Conservation (phyloP, 768 basidiomycete species). For the Mrakia blollopis region DNA sequence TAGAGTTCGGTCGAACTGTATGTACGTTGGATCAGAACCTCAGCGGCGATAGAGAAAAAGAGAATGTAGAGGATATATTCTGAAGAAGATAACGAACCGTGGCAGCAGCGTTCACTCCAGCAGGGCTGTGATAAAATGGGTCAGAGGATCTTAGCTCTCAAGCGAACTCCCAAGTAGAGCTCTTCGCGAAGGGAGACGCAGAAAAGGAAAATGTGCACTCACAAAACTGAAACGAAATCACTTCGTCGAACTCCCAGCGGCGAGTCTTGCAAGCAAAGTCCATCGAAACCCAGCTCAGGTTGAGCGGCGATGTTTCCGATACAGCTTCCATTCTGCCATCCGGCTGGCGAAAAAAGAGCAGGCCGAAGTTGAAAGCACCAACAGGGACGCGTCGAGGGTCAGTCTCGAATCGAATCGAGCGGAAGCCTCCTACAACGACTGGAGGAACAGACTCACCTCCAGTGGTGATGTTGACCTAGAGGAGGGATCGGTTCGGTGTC, state of each 20-base stretch:
- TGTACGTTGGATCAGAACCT: no score
- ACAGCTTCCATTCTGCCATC: constrained; percentile 40
- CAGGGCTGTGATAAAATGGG: constrained; percentile 51
- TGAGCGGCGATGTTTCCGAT: constrained; percentile 55
- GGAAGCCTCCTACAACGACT: no score
- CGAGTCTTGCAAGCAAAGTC: constrained; percentile 54
- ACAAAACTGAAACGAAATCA: constrained; percentile 7
- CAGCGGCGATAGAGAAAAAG: no score
- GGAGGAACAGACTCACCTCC: constrained; percentile 47
- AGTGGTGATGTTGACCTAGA: constrained; percentile 51
- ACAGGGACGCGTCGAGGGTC: not conserved
- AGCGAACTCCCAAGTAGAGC: no score
- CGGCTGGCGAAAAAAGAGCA: constrained; percentile 29
- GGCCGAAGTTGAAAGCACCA: not conserved
- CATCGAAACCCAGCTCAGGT: constrained; percentile 50
- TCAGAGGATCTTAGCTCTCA: no score
- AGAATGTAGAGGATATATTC: not conserved
- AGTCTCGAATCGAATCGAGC: not conserved
- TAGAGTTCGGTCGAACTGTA: constrained; percentile 21
- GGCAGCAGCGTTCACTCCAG: constrained; percentile 72
- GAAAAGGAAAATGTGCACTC: not conserved
- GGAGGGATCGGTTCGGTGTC: no score
- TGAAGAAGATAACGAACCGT: constrained; percentile 45
- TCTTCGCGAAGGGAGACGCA: no score
- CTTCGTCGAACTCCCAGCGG: constrained; percentile 37